phyloP scores from a whole-genome alignment of 352 stramenopile genomes.

The Pythium utonaiense region DNA sequence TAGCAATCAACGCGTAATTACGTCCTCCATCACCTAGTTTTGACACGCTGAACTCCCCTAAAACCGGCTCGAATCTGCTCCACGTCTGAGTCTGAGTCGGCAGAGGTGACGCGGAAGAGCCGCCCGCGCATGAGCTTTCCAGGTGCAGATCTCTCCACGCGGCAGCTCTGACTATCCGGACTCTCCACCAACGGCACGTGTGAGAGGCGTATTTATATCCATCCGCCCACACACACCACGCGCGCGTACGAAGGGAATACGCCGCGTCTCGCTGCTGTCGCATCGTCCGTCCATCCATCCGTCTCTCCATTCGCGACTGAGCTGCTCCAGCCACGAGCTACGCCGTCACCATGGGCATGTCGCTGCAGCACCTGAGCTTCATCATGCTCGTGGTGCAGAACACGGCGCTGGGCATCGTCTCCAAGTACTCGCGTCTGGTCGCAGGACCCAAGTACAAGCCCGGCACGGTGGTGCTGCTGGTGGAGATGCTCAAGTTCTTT shows the following conservation, averaged over 20 bases:
- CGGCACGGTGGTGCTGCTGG: conserved; percentile 73
- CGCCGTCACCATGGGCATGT: conserved; percentile 27
- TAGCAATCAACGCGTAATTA: neutral
- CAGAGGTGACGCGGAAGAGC: neutral
- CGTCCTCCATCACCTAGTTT: neutral
- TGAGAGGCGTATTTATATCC: neutral
- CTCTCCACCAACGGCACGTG: neutral
- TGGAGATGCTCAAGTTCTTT: conserved; percentile 81
- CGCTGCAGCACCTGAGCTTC: conserved; percentile 79
- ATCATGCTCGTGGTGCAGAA: conserved; percentile 87
- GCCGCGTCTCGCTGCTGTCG: neutral
- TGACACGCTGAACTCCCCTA: neutral
- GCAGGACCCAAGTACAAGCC: conserved; percentile 79
- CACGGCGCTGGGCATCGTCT: conserved; percentile 82
- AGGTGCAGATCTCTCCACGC: neutral
- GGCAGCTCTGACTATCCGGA: neutral
- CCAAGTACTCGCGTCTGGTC: conserved; percentile 80
- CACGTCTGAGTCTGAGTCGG: conserved; percentile 9
- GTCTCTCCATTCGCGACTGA: neutral
- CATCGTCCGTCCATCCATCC: neutral
- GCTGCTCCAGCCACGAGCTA: neutral
- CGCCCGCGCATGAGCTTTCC: too few relatives aligned
- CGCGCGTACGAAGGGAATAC: conserved; percentile 6
- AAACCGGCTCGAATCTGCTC: neutral
- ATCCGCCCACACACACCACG: neutral